A percentile compares a stretch with the other conserved stretches of the same genome.
phyloP scores from a whole-genome alignment of 2,329 filamentous ascomycete genomes.

The Talaromyces funiculosus region DNA sequence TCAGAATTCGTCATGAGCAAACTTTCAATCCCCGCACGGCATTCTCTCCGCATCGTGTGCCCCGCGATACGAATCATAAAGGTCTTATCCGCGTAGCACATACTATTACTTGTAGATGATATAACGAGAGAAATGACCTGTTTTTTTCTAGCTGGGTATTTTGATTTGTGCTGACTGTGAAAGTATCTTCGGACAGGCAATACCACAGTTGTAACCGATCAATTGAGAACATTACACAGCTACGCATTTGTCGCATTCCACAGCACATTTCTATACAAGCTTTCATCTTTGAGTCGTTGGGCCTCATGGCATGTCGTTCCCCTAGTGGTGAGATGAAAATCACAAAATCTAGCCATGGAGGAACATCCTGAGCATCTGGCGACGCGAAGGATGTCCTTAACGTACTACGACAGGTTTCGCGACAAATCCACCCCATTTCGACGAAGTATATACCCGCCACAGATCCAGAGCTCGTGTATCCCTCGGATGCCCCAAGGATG shows the following conservation, averaged over 20 bases:
- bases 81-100: no score
- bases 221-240: background rate
- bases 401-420: background rate
- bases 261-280: background rate
- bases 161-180: background rate
- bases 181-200: constrained; percentile 15
- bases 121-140: background rate
- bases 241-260: background rate
- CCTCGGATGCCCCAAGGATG: background rate
- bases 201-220: constrained; percentile 23
- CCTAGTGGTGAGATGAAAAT: background rate
- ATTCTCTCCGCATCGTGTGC: background rate
- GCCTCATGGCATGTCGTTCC: background rate
- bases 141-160: background rate
- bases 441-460: background rate
- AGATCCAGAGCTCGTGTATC: background rate
- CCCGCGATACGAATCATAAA: background rate
- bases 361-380: background rate
- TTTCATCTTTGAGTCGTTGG: background rate
- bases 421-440: background rate
- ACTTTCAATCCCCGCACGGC: background rate
- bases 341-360: background rate
- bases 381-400: background rate
- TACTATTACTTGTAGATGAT: background rate
- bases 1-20: background rate